A percentile compares a stretch with the other conserved stretches of the same genome.
Evolutionary conservation across 2,329 filamentous ascomycete species (phyloP).

Genomic region (Lasiodiplodia gonubiensis): DNA sequence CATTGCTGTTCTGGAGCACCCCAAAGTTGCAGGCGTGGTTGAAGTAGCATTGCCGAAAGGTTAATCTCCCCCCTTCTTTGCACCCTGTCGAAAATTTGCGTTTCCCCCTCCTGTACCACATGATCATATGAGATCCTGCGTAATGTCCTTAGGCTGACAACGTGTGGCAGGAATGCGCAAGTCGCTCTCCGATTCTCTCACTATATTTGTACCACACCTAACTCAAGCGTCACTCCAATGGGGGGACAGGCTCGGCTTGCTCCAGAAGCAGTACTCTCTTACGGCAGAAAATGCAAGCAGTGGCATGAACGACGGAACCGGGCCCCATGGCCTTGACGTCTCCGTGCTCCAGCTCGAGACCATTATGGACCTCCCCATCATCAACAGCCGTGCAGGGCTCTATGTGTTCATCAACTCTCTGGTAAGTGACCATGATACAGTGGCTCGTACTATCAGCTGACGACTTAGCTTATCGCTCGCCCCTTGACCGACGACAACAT

Average conservation of each 20-base stretch:
- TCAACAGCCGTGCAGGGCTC: slow-evolving; percentile 79
- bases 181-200: slow-evolving; percentile 40
- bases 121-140: neutral
- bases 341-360: slow-evolving; percentile 59
- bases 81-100: too few relatives aligned
- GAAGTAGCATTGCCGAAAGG: slow-evolving; percentile 42
- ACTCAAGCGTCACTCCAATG: slow-evolving; percentile 62
- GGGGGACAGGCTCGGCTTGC: slow-evolving; percentile 47
- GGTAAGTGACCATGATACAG: slow-evolving; percentile 55
- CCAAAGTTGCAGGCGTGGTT: slow-evolving; percentile 60
- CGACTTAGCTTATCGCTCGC: slow-evolving; percentile 72
- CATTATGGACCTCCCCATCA: slow-evolving; percentile 69
- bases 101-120: too few relatives aligned
- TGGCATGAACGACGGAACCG: slow-evolving; percentile 50
- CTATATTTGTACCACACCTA: slow-evolving; percentile 48
- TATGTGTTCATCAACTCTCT: slow-evolving; percentile 85
- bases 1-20: slow-evolving; percentile 66
- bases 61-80: neutral
- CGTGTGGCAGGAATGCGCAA: slow-evolving; percentile 40
- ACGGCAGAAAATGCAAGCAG: slow-evolving; percentile 50
- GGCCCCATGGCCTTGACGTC: slow-evolving; percentile 47
- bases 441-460: slow-evolving; percentile 40
- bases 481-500: slow-evolving; percentile 82
- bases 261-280: slow-evolving; percentile 50
- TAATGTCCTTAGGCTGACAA: neutral